phyloP scores from a whole-genome alignment of 768 basidiomycete species.

The Cubamyces lactineus region DNA sequence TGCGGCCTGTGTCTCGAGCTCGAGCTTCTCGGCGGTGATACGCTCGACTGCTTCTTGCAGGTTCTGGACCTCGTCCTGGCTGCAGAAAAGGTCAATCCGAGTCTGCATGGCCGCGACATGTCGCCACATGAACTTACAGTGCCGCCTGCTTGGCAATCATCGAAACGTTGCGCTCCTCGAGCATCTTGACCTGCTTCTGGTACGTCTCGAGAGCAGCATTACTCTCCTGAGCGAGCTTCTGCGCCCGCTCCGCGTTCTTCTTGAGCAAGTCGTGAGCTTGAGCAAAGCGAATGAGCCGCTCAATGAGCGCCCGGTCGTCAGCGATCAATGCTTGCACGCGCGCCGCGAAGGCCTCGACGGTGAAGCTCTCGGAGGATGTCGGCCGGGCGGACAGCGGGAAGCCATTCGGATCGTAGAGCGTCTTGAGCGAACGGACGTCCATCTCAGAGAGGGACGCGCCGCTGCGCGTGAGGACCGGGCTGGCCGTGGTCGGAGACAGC shows the following conservation, averaged over 20 bases:
- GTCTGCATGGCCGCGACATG: not conserved
- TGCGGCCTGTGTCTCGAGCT: slow-evolving; percentile 67
- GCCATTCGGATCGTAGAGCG: slow-evolving; percentile 60
- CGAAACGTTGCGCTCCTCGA: slow-evolving; percentile 73
- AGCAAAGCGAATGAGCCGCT: slow-evolving; percentile 81
- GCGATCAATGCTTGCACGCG: slow-evolving; percentile 80
- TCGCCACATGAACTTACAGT: slow-evolving; percentile 46
- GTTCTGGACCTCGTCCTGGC: slow-evolving; percentile 66
- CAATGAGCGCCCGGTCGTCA: slow-evolving; percentile 84
- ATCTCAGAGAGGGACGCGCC: slow-evolving; percentile 73
- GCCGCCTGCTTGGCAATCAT: slow-evolving; percentile 55
- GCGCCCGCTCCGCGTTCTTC: slow-evolving; percentile 89
- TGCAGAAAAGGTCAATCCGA: slow-evolving; percentile 36
- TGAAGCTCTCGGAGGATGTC: slow-evolving; percentile 44
- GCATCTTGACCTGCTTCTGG: slow-evolving; percentile 79
- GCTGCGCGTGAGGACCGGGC: slow-evolving; percentile 36
- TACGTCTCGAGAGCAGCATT: slow-evolving; percentile 82
- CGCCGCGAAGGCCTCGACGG: slow-evolving; percentile 73
- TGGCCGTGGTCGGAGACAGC: slow-evolving; percentile 24
- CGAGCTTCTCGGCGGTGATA: slow-evolving; percentile 61
- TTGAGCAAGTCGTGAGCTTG: slow-evolving; percentile 90
- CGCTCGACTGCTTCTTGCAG: slow-evolving; percentile 67
- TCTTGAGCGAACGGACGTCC: slow-evolving; percentile 85
- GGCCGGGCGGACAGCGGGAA: slow-evolving; percentile 20
- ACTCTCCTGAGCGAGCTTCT: slow-evolving; percentile 87